Base-by-base conservation (phyloP, 208 protist genomes). In the Trypanosomatidae sp. region DNA sequence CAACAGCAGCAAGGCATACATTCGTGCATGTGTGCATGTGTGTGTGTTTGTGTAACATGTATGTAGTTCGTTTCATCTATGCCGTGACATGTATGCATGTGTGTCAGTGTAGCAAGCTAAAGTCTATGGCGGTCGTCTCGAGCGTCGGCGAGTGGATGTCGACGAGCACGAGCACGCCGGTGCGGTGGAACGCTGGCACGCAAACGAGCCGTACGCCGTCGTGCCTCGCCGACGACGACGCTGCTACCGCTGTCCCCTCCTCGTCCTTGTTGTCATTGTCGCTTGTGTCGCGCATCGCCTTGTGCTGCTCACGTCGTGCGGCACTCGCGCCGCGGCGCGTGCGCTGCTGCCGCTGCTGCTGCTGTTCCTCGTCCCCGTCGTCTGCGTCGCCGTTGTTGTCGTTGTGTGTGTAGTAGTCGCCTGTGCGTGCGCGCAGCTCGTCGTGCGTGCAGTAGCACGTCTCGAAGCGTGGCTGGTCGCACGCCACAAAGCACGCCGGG, bases 401-500 rank as follows among this genome's bases (percentile, higher is more conserved):
- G n/a, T 35, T 35, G n/a, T n/a, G 11, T 15, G 11, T 35, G 30
- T 52, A 63, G 46, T 33, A 41, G 33, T 30, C 8, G 39, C 59
- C 57, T 8, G 43, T 56, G 21, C 56, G 48, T 11, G 42, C 42
- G 10, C 64, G 25, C 20, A 78, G 44, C 52, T 64, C 53, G 1
- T 55, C 28, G 33, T 82, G 48, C 20, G 66, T 60, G 15, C 57
- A 48, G 62, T 70, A 88, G 22, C 68, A 66, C 7, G 76, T 86
- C 48, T 86, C 69, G 41, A 75, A 89, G 6, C 53, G 56, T 19
- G 74, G 72, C 53, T 92, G 77, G 47, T 94, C 84, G 46, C 90
- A 92, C 41, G 70, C 83, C 30, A 96, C 56, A 41, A 90, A 69
- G 50, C 88, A 81, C 62, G 93, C 78, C 13, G 90, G 87, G 16